A percentile compares a stretch with the other conserved stretches of the same genome.
Evolutionary conservation across 2,329 filamentous ascomycete species (phyloP).

Genomic region (Fonsecaea nubica): DNA sequence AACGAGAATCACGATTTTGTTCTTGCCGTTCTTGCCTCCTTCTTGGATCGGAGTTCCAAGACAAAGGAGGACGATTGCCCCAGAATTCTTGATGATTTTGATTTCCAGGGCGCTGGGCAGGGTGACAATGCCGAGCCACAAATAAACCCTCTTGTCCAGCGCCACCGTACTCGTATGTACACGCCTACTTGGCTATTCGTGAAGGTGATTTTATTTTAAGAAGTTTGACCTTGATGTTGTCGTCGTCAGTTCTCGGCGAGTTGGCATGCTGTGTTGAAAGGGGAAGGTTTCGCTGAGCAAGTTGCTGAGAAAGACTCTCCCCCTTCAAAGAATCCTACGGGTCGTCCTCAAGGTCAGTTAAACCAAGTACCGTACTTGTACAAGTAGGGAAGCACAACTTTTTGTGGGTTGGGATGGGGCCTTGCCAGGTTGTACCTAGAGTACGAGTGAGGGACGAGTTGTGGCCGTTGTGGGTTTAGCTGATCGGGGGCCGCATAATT

Average conservation of each 20-base stretch:
- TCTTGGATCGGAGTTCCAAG: background rate
- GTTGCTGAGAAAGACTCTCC: slow-evolving; percentile 11
- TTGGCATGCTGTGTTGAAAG: background rate
- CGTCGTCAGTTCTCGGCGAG: background rate
- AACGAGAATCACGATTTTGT: too few relatives aligned
- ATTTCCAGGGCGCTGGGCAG: background rate
- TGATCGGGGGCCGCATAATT: slow-evolving; percentile 13
- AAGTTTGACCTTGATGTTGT: background rate
- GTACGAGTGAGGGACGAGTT: too few relatives aligned
- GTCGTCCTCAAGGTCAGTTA: background rate
- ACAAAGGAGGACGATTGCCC: background rate
- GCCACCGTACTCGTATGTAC: too few relatives aligned
- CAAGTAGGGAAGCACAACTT: too few relatives aligned
- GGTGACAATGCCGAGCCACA: slow-evolving; percentile 4
- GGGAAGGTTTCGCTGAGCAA: slow-evolving; percentile 10
- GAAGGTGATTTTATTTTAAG: background rate
- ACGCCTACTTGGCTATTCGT: background rate
- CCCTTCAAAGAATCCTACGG: background rate
- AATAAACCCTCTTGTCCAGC: background rate
- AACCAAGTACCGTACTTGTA: too few relatives aligned
- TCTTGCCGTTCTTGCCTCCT: background rate
- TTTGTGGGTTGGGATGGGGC: too few relatives aligned
- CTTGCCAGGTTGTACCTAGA: too few relatives aligned
- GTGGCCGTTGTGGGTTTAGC: background rate
- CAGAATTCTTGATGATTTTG: too few relatives aligned